Conservation (phyloP, 2,329 filamentous ascomycete genomes). For the Mycosphaerella sp. region DNA sequence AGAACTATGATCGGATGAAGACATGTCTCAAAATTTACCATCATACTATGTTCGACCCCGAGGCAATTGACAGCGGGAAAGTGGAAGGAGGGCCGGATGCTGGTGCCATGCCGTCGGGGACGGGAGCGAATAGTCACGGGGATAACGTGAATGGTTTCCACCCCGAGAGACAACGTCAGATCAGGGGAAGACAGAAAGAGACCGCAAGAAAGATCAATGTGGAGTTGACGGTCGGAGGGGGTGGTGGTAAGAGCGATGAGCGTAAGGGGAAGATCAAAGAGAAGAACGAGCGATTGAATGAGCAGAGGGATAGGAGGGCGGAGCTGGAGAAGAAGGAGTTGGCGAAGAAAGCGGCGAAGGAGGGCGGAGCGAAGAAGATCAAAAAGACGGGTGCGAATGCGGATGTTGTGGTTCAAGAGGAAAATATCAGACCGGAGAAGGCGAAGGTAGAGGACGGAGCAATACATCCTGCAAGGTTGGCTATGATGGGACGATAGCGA, state of each 20-base stretch:
- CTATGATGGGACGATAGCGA: constrained; percentile 18
- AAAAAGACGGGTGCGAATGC: constrained; percentile 35
- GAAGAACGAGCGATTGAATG: constrained; percentile 82
- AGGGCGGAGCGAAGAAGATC: constrained; percentile 27
- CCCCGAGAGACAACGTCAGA: constrained; percentile 5
- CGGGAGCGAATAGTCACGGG: constrained; percentile 5
- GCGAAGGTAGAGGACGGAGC: constrained; percentile 23
- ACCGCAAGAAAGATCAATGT: constrained; percentile 76
- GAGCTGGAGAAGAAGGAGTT: constrained; percentile 45
- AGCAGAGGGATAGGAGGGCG: constrained; percentile 51
- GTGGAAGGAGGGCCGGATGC: constrained; percentile 1
- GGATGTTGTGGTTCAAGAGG: constrained; percentile 32
- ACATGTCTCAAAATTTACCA: constrained; percentile 87
- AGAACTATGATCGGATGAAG: constrained; percentile 80
- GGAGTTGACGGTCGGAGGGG: constrained; percentile 80
- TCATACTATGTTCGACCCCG: constrained; percentile 64
- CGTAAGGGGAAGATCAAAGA: constrained; percentile 70
- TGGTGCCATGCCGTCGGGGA: constrained; percentile 9
- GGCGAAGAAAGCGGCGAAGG: constrained; percentile 38
- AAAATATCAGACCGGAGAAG: constrained; percentile 22
- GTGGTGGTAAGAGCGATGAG: constrained; percentile 68
- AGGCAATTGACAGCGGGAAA: constrained; percentile 18
- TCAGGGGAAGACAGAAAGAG: constrained; percentile 36
- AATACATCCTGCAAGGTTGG: constrained; percentile 34
- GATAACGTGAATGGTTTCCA: not conserved